Base-by-base conservation (phyloP, 2,329 filamentous ascomycete species). In the Fusarium sacchari region DNA sequence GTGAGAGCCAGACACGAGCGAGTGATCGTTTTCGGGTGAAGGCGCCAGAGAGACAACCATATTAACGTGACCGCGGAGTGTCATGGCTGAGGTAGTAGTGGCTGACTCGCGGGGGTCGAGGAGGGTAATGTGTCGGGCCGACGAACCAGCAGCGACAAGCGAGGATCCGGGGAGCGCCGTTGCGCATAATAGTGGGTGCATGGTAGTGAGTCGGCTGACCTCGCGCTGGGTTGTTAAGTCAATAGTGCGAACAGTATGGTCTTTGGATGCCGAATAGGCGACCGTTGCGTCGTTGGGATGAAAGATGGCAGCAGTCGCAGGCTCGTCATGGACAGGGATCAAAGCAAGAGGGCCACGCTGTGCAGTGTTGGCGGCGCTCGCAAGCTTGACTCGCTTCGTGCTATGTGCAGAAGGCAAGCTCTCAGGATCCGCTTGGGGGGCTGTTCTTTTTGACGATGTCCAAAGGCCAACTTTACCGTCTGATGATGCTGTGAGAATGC, bases 401-500 rank as follows among this genome's bases (percentile, higher is more conserved):
- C 86, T 86, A 74, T 90, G 88, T 36, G 89, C 89, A 46, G 89
- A 89, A 15, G 94, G 92, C 9, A 97, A 86, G 43, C 94, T 87
- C 46, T 86, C 86, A 40, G 91, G 85, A 18, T 94, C 92, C 13
- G 94, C 94, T 17, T 91, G 87, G 5, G 95, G 94, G 22, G 92
- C 92, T 39, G 92, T 90, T 37, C 91, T 88, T 81, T 95, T 94
- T 74, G 91, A 92, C 1, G 92, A 92, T 18, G 93, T 93, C 95
- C 97, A 99, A 65, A 98, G 85, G n/a, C 94, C 95, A 76, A 99
- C 86, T 58, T 86, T 90, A 79, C 94, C 91, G 82, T 98, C 96
- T 68, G 92, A 88, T 0, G 94, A 97, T 50, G 94, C 95, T 52
- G 95, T 95, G 63, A 99, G 88, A 71, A 99, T 90, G 70, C 94